Conservation (phyloP, 768 basidiomycete genomes). For the Suillus subaureus region DNA sequence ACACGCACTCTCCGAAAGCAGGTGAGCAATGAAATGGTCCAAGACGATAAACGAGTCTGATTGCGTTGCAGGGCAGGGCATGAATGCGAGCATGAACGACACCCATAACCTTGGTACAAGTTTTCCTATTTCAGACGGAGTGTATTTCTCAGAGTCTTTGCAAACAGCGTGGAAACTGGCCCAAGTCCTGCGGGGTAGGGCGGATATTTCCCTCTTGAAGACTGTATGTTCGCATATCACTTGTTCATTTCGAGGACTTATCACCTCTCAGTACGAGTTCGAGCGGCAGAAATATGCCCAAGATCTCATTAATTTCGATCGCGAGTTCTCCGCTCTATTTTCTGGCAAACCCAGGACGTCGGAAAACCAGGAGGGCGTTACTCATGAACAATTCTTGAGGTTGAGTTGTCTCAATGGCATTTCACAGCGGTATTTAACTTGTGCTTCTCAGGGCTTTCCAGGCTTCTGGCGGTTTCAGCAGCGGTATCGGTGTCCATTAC, state of each 20-base stretch:
- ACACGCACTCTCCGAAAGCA: slow-evolving; percentile 69
- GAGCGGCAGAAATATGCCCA: slow-evolving; percentile 71
- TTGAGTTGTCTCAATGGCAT: slow-evolving; percentile 17
- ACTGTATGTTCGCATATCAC: slow-evolving; percentile 35
- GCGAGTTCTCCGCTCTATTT: slow-evolving; percentile 63
- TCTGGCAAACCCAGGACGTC: slow-evolving; percentile 64
- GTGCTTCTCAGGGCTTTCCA: slow-evolving; percentile 34
- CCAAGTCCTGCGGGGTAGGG: slow-evolving; percentile 46
- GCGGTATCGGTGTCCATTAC: slow-evolving; percentile 44
- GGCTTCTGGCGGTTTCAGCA: slow-evolving; percentile 40
- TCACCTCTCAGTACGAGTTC: slow-evolving; percentile 57
- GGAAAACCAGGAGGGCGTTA: slow-evolving; percentile 36
- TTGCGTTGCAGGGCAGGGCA: slow-evolving; percentile 59
- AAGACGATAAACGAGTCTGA: neutral
- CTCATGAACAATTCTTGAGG: slow-evolving; percentile 39
- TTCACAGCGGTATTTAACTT: neutral
- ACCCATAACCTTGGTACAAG: slow-evolving; percentile 64
- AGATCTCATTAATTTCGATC: slow-evolving; percentile 74
- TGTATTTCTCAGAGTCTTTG: neutral
- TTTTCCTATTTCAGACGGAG: neutral
- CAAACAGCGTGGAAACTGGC: slow-evolving; percentile 48
- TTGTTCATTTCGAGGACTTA: neutral
- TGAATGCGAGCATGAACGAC: slow-evolving; percentile 80
- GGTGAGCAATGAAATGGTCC: slow-evolving; percentile 34
- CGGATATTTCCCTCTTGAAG: slow-evolving; percentile 38